Evolutionary conservation across 805 yeast genomes (phyloP), one percentile per base, ranked within the genome.

Genomic region (Hanseniaspora pseudoguilliermondii): DNA sequence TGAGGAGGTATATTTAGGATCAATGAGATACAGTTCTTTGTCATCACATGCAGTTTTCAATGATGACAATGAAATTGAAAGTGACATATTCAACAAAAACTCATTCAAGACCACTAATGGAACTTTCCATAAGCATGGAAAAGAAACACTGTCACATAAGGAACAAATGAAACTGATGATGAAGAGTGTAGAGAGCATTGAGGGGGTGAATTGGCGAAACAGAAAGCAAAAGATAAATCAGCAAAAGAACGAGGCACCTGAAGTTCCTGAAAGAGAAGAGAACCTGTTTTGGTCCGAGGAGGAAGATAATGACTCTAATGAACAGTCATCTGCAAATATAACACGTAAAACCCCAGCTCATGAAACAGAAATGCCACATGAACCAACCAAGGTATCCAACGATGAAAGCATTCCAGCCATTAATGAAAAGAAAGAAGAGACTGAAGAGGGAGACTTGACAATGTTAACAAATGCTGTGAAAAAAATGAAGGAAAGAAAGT

Each of bases 191-290:
- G 56, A 35, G n/a, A 39, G 47, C 16, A 25, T 53, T 20, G 56
- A 53, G 23, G 56, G 56, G 15, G 56, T 53, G 2, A 53, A 44
- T 32, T 53, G 56, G 56, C 46, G 50, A 39, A 53, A 53, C 29
- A 53, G 56, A 53, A 53, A 46, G 32, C 41, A 32, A 39, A 21
- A 36, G 13, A 36, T 53, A 9, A 15, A 11, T 2, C 20, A 39
- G 2, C 34, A 46, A 9, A 38, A 38, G 6, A 18, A 13, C 18
- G 25, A 43, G n/a, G 49, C 49, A n/a, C 56, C 56, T 7, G 47
- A n/a, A 5, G 46, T 53, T 1, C 56, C 56, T 20, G 40, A 38
- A 53, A 44, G 56, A 39, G 50, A 53, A 16, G 13, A 29, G n/a
- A 18, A 43, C 11, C 29, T 53, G 16, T 53, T 53, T 20, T 29